Base-by-base conservation (phyloP, 2,329 filamentous ascomycete species). In the Fusarium humuli region DNA sequence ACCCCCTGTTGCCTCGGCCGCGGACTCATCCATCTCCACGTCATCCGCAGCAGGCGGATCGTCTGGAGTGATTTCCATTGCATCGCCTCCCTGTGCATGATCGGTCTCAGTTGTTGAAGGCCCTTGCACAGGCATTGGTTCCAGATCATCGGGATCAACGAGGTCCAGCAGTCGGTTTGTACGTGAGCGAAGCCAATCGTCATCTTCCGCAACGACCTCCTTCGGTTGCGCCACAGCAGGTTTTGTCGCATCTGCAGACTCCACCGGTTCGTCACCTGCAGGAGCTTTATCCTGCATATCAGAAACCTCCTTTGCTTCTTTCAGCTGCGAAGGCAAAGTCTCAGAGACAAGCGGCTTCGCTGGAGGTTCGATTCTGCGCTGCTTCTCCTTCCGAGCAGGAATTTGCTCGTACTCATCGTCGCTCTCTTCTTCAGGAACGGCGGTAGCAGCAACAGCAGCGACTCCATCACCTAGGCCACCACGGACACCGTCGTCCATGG, bases 141-240 rank as follows among this genome's bases (percentile, higher is more conserved):
- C 71, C 62, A 81, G 72, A 63, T 92, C 88, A 64, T 91, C 91
- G 45, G 93, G 91, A 74, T 97, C 93, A 57, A 94, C 85, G 29
- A 98, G 84, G 78, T 95, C 96, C 53, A 98, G 85, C 50, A 97
- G 83, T 74, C 95, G 88, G 81, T 91, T 98, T 16, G 94, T 98
- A 73, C 92, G 90, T 68, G 92, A 95, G 61, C 95, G 90, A 73
- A 98, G 85, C 96, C 96, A 99, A 80, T 98, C 94, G 65, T 91
- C 90, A 81, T 98, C 94, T 23, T 91, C 91, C 5, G 90, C 84
- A 53, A 83, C 82, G 72, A 77, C 59, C 72, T 75, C 61, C 65
- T 73, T 70, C 45, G 75, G 68, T 54, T 75, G 67, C 53, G 76
- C 72, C 56, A 63, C 32, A 60, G 69, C 48, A 55, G 65, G 40